These are phyloP conservation scores for Zygosaccharomyces siamensis DNA, from an alignment of 805 yeast genomes.

Conservation along the genomic window DNA sequence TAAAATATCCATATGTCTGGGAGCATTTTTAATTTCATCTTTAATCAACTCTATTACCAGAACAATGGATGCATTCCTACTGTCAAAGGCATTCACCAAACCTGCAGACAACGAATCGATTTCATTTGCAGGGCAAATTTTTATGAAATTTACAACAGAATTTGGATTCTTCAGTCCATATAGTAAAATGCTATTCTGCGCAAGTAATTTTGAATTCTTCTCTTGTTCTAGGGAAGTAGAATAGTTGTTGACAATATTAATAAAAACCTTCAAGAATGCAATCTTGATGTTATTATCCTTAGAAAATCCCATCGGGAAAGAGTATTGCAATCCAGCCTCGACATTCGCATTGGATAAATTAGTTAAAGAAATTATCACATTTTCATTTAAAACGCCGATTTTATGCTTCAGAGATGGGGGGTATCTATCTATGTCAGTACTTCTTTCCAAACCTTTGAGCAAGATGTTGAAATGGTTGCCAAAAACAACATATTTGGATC, in stretches of 20 bases:
- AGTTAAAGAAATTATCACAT: conserved; percentile 60
- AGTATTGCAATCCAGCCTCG: conserved; percentile 70
- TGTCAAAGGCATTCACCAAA: conserved; percentile 49
- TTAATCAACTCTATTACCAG: conserved; percentile 52
- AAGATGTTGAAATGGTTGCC: conserved; percentile 66
- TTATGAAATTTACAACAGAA: conserved; percentile 49
- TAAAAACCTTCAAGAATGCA: conserved; percentile 73
- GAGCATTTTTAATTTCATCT: conserved; percentile 57
- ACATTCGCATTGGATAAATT: conserved; percentile 68
- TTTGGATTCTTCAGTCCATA: conserved; percentile 38
- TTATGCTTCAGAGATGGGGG: conserved; percentile 47
- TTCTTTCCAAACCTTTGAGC: conserved; percentile 40
- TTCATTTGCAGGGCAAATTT: conserved; percentile 61
- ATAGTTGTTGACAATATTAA: conserved; percentile 49
- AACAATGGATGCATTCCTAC: conserved; percentile 40
- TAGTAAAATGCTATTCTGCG: conserved; percentile 31
- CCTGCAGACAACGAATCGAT: conserved; percentile 68
- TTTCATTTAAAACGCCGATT: conserved; percentile 51
- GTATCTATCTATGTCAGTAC: conserved; percentile 33
- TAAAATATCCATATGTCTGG: conserved; percentile 65
- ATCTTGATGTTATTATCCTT: conserved; percentile 58
- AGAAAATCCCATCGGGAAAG: conserved; percentile 75
- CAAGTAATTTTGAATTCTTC: conserved; percentile 25
- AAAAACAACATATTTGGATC: conserved; percentile 57
- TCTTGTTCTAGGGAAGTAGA: conserved; percentile 26